Base-by-base conservation (phyloP, 257 asterid genomes). In the Rehmannia glutinosa region DNA sequence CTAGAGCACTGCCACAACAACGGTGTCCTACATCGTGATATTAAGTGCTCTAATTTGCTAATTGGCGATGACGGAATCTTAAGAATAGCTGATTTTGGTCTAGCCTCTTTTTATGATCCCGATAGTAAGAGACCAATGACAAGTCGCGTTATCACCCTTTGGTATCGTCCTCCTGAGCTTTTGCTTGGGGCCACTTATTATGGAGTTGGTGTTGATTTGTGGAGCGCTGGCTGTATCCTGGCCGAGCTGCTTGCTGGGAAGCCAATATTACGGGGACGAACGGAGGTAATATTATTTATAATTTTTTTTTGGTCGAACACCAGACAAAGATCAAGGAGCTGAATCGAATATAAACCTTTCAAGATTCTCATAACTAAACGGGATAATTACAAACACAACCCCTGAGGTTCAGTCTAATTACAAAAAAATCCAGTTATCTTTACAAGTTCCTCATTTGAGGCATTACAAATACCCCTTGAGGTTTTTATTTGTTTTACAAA, bases 141-240 rank as follows among this genome's bases (percentile, higher is more conserved):
- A n/a, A 89, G 98, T 57, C 95, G 98, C 35, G 98, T 91, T 17
- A 89, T 91, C 53, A 91, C 98, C 45, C 92, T 91, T 30, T 91
- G 98, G 98, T 91, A 91, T 55, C 95, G 98, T 16, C 96, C 98
- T 13, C 98, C 95, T 9, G 98, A 91, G 68, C 98, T 91, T 83
- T 75, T 91, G 38, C 89, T 91, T 11, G 98, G 98, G 51, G 91
- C 95, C 70, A 87, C 83, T 63, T 66, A 72, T 63, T 91, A 91
- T 58, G 82, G 98, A 61, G 79, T 82, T 43, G 94, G 92, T 39
- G 95, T 91, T 71, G 98, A 91, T 78, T 74, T 91, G 68, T 91
- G 98, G 98, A 88, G 96, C 47, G 89, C 96, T 39, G 98, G 98
- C 25, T 91, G 98, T 78, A 89, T 91, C 78, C 82, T 91, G 69